Evolutionary conservation across 1,284 basidiomycete genomes (phyloP).

Genomic region (Rhodotorula sp.): DNA sequence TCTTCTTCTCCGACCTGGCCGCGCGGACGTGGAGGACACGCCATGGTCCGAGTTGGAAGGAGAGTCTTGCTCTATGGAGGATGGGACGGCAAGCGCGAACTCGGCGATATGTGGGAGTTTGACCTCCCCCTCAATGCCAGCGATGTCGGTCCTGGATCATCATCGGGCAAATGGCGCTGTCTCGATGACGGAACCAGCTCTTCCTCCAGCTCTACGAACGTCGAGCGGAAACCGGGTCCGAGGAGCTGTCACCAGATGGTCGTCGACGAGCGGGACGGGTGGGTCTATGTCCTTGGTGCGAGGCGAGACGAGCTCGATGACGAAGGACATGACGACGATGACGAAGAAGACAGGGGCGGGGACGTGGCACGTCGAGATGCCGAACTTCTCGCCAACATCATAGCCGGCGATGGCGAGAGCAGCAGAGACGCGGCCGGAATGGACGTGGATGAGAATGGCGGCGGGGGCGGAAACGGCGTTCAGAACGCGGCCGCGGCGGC

Average conservation of each 20-base stretch:
- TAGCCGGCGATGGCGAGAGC: neutral
- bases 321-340: constrained; percentile 1
- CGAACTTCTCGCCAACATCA: neutral
- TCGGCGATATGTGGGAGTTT: constrained; percentile 49
- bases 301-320: constrained; percentile 16
- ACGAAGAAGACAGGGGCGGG: neutral
- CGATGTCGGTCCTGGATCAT: neutral
- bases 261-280: constrained; percentile 47
- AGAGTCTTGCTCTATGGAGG: constrained; percentile 48
- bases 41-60: constrained; percentile 46
- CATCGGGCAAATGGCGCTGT: constrained; percentile 2
- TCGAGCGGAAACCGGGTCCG: constrained; percentile 40
- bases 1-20: constrained; percentile 33
- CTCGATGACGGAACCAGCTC: neutral
- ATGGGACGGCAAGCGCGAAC: constrained; percentile 48
- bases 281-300: constrained; percentile 49
- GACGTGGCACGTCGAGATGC: too few species aligned
- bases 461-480: too few species aligned
- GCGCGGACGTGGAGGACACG: constrained; percentile 47
- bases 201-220: neutral
- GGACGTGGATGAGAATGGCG: constrained; percentile 9
- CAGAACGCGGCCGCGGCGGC: too few species aligned
- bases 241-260: constrained; percentile 50
- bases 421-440: constrained; percentile 3
- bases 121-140: constrained; percentile 40